These are phyloP conservation scores for Geranomyces michiganensis DNA, from an alignment of 192 early-diverging fungal genomes.

Conservation along the genomic window DNA sequence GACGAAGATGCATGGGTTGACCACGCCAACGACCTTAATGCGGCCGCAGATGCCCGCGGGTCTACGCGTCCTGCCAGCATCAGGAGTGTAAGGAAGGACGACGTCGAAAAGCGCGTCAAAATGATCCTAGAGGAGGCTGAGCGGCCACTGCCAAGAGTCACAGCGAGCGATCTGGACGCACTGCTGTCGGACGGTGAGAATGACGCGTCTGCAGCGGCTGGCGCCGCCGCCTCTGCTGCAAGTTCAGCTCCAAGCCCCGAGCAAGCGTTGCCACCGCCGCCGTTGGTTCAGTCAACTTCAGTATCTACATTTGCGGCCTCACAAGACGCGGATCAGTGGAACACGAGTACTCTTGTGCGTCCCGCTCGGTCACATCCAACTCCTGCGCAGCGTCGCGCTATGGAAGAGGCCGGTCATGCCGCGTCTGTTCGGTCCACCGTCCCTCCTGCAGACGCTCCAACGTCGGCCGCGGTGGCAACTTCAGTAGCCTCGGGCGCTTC, in stretches of 20 bases:
- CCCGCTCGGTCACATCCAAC: not conserved
- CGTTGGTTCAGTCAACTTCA: too few relatives aligned
- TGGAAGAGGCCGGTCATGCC: not conserved
- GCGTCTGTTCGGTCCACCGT: not conserved
- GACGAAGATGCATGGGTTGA: conserved; percentile 72
- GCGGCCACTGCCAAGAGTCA: conserved; percentile 20
- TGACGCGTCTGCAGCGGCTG: not conserved
- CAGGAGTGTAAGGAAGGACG: not conserved
- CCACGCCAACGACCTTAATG: not conserved
- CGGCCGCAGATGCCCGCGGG: not conserved
- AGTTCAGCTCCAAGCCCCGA: too few relatives aligned
- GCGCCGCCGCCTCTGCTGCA: too few relatives aligned
- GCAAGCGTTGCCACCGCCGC: too few relatives aligned
- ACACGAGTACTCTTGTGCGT: not conserved
- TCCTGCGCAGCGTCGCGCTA: not conserved
- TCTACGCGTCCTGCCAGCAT: not conserved
- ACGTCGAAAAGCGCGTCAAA: conserved; percentile 10
- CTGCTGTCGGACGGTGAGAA: conserved; percentile 21
- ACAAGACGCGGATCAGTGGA: not conserved
- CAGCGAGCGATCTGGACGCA: conserved; percentile 27
- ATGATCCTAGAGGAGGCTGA: conserved; percentile 21
- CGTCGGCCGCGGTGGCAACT: not conserved
- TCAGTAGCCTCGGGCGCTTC: not conserved
- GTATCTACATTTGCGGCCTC: too few relatives aligned
- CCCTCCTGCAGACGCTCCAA: not conserved